Conservation (phyloP, 331 rosid species). For the Malus hybrid region DNA sequence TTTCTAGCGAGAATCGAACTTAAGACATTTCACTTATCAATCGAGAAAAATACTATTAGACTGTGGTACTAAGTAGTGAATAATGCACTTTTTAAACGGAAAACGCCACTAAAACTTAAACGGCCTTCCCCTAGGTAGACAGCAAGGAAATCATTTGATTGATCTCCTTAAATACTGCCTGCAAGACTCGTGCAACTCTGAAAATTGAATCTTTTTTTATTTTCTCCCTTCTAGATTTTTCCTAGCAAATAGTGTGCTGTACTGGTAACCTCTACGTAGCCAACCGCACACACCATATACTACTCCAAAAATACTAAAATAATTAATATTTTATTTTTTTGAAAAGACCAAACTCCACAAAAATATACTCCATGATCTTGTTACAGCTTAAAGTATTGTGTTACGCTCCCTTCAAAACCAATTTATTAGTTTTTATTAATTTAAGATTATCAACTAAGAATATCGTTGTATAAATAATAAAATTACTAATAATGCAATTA, state of each 20-base stretch:
- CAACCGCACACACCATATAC: neutral
- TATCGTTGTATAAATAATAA: neutral
- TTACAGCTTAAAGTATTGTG: neutral
- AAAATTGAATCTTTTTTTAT: slow-evolving; percentile 7
- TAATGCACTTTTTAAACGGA: too few relatives aligned
- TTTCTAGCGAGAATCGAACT: accelerated
- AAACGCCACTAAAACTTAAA: neutral
- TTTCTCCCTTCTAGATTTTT: slow-evolving; percentile 26
- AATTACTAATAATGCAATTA: neutral
- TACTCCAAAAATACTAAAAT: neutral
- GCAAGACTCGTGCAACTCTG: slow-evolving; percentile 61
- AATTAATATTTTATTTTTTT: neutral
- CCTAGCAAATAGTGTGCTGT: slow-evolving; percentile 5
- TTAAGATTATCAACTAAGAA: neutral
- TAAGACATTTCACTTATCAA: too few relatives aligned
- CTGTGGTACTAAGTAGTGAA: accelerated
- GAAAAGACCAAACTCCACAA: neutral
- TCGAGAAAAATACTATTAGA: accelerated
- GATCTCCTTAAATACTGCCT: neutral
- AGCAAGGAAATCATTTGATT: neutral
- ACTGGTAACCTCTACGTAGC: neutral
- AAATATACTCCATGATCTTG: neutral
- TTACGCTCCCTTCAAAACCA: neutral
- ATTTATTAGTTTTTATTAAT: neutral
- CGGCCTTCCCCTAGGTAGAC: neutral